These are phyloP conservation scores for Penicillium parvum DNA, from an alignment of 495 filamentous ascomycete species.

Conservation along the genomic window DNA sequence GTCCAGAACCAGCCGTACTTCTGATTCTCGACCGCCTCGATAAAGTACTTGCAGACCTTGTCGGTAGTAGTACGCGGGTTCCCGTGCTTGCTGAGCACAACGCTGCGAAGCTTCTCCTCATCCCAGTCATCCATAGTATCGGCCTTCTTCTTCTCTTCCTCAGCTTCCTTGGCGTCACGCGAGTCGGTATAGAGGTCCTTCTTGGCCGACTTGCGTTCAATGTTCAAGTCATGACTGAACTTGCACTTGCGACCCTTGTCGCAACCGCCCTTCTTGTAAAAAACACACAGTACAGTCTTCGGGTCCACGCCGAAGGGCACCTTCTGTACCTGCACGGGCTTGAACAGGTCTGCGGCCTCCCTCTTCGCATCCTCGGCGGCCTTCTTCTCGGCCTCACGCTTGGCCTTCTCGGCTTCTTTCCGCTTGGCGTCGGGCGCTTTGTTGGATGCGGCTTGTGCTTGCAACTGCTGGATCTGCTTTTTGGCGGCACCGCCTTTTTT, in stretches of 20 bases:
- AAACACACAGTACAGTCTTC: conserved; percentile 95
- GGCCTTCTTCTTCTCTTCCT: conserved; percentile 73
- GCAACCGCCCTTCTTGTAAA: conserved; percentile 93
- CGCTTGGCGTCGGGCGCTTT: conserved; percentile 80
- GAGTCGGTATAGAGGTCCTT: conserved; percentile 87
- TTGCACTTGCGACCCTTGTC: conserved; percentile 98
- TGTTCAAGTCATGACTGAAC: conserved; percentile 84
- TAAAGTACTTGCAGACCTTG: conserved; percentile 99
- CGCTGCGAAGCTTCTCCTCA: conserved; percentile 87
- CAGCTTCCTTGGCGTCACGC: conserved; percentile 62
- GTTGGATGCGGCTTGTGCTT: conserved; percentile 63
- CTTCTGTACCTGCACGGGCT: conserved; percentile 92
- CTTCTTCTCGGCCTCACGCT: conserved; percentile 79
- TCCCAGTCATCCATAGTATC: conserved; percentile 97
- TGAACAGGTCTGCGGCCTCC: conserved; percentile 80
- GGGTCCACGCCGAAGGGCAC: conserved; percentile 97
- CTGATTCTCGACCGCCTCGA: conserved; percentile 93
- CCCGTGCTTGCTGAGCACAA: conserved; percentile 92
- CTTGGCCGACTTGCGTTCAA: conserved; percentile 90
- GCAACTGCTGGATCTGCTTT: conserved; percentile 78
- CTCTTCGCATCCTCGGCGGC: conserved; percentile 77
- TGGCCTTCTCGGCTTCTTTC: conserved; percentile 85
- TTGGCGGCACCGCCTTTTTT: conserved; percentile 93
- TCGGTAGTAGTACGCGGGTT: conserved; percentile 96
- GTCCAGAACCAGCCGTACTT: conserved; percentile 99